Conservation (phyloP, 306 rosid genomes). For the Lotus japonicus region DNA sequence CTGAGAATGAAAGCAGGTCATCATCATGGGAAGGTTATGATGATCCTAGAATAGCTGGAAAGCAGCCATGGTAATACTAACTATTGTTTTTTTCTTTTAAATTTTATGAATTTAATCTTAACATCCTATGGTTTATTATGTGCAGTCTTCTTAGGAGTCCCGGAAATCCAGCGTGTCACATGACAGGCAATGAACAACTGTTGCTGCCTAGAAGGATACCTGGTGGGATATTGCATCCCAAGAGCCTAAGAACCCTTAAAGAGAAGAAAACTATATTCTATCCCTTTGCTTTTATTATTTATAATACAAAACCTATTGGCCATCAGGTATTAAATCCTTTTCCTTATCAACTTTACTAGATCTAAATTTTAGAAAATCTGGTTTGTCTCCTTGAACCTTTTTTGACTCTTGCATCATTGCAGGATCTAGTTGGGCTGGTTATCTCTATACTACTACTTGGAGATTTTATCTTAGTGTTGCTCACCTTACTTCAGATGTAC, state of each 20-base stretch:
- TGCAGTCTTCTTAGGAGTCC: constrained; percentile 37
- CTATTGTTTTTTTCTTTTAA: constrained; percentile 11
- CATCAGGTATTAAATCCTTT: constrained; percentile 68
- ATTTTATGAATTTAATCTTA: constrained; percentile 6
- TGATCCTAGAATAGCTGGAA: constrained; percentile 34
- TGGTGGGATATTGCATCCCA: constrained; percentile 56
- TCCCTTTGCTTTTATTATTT: constrained; percentile 54
- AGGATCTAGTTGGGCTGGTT: constrained; percentile 95
- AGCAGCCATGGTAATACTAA: constrained; percentile 50
- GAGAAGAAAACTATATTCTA: constrained; percentile 55
- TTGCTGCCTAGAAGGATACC: constrained; percentile 47
- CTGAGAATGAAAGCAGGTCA: constrained; percentile 35
- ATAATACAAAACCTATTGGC: constrained; percentile 74
- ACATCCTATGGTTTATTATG: constrained; percentile 14
- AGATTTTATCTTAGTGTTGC: constrained; percentile 82
- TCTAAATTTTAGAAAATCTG: not conserved
- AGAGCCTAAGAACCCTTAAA: constrained; percentile 60
- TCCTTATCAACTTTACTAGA: not conserved
- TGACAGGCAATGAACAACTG: constrained; percentile 42
- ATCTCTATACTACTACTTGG: constrained; percentile 73
- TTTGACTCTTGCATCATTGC: constrained; percentile 27
- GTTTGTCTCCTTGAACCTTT: not conserved
- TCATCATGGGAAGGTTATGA: constrained; percentile 37
- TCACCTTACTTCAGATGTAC: constrained; percentile 78
- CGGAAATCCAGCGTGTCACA: constrained; percentile 26